Percentiles rank a stretch among this genome's conserved stretches.
Evolutionary conservation across 2,329 filamentous ascomycete species (phyloP).

Genomic region (Paecilomyces formosus): DNA sequence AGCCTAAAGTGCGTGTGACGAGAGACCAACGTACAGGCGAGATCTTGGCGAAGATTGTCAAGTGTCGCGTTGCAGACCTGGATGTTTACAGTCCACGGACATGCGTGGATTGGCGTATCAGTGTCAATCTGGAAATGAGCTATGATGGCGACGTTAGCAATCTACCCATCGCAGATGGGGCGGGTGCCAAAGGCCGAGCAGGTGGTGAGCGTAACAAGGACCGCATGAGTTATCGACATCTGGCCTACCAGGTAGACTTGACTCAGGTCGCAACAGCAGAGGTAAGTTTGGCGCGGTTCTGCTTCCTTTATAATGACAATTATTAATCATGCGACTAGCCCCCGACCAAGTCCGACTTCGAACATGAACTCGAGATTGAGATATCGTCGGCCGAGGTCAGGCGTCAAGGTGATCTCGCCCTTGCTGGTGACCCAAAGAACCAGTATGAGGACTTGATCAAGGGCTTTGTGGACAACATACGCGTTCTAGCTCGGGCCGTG

Average conservation of each 20-base stretch:
- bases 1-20: constrained; percentile 64
- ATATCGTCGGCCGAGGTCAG: constrained; percentile 39
- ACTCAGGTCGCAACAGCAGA: constrained; percentile 69
- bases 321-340: constrained; percentile 12
- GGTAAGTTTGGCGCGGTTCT: constrained; percentile 19
- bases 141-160: constrained; percentile 62
- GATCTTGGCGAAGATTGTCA: constrained; percentile 78
- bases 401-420: constrained; percentile 35
- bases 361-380: constrained; percentile 45
- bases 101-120: constrained; percentile 84
- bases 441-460: constrained; percentile 41
- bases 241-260: constrained; percentile 82
- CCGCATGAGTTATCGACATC: constrained; percentile 81
- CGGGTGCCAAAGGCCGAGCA: constrained; percentile 27
- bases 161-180: constrained; percentile 38
- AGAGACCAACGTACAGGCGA: constrained; percentile 64
- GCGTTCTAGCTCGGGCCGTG: constrained; percentile 36
- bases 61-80: constrained; percentile 80
- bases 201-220: constrained; percentile 69
- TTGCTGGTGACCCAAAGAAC: constrained; percentile 30
- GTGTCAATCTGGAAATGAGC: constrained; percentile 88
- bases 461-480: constrained; percentile 43
- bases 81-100: constrained; percentile 72
- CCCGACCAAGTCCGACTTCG: constrained; percentile 30
- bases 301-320: background rate